Evolutionary conservation across 306 rosid species (phyloP).

Genomic region (Luffa aegyptiaca): DNA sequence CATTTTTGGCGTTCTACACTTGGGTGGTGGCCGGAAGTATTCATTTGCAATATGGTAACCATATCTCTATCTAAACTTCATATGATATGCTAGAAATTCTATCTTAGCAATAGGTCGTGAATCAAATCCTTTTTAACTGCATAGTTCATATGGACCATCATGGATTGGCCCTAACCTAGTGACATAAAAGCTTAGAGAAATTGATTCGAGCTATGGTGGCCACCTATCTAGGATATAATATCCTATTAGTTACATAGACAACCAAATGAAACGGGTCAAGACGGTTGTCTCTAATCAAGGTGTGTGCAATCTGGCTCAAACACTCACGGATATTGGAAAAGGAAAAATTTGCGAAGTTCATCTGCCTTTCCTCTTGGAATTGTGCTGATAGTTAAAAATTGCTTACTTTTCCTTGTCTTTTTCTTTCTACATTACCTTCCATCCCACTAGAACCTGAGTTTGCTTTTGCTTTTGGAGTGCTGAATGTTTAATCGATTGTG

Average conservation of each 20-base stretch:
- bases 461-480: neutral
- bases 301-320: too few relatives aligned
- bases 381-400: neutral
- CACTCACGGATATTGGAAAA: too few relatives aligned
- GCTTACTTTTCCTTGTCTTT: neutral
- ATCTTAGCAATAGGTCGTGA: neutral
- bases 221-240: too few relatives aligned
- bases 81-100: neutral
- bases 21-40: slow-evolving; percentile 73
- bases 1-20: slow-evolving; percentile 72
- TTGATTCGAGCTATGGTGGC: too few relatives aligned
- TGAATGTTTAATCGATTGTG: neutral
- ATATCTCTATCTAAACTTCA: neutral
- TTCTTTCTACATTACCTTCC: neutral
- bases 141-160: neutral
- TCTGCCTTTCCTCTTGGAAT: neutral
- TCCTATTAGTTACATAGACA: too few relatives aligned
- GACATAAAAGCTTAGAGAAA: too few relatives aligned
- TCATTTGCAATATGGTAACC: slow-evolving; percentile 73
- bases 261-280: too few relatives aligned
- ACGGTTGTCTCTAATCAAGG: too few relatives aligned
- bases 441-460: neutral
- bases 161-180: too few relatives aligned
- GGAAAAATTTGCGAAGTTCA: too few relatives aligned
- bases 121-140: neutral